Evolutionary conservation across 192 early-diverging fungal genomes (phyloP).

Genomic region (Chytriomyces sp.): DNA sequence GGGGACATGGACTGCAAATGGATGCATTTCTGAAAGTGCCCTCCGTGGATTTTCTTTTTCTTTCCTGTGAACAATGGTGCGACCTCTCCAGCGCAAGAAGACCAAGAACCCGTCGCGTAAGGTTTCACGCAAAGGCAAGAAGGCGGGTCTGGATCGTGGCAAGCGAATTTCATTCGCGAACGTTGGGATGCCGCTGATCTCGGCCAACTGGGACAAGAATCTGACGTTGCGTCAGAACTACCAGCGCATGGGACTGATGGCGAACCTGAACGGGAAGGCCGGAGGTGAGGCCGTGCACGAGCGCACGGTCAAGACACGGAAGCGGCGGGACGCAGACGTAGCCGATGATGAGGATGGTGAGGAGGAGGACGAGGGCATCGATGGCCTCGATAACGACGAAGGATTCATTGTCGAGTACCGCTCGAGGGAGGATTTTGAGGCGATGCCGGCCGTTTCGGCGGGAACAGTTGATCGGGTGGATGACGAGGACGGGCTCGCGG

Average conservation of each 20-base stretch:
- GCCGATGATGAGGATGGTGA: slow-evolving; percentile 20
- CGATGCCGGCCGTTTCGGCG: slow-evolving; percentile 30
- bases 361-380: slow-evolving; percentile 33
- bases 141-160: slow-evolving; percentile 26
- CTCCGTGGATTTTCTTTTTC: too few relatives aligned
- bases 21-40: too few relatives aligned
- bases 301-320: neutral
- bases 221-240: slow-evolving; percentile 60
- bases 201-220: slow-evolving; percentile 57
- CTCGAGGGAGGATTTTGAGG: slow-evolving; percentile 38
- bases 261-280: slow-evolving; percentile 50
- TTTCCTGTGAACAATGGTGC: slow-evolving; percentile 41
- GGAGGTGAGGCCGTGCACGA: slow-evolving; percentile 44
- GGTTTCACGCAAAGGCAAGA: slow-evolving; percentile 42
- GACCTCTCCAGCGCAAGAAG: slow-evolving; percentile 38
- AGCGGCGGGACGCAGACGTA: slow-evolving; percentile 13
- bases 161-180: slow-evolving; percentile 44
- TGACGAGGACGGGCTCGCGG: slow-evolving; percentile 30
- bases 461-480: slow-evolving; percentile 8
- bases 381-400: slow-evolving; percentile 15
- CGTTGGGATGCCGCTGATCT: slow-evolving; percentile 37
- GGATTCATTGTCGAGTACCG: slow-evolving; percentile 17
- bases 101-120: slow-evolving; percentile 41
- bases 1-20: too few relatives aligned
- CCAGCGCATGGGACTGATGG: slow-evolving; percentile 48